These are phyloP conservation scores for Diaporthe sp. DNA, from an alignment of 2,329 filamentous ascomycete genomes.

Conservation along the genomic window DNA sequence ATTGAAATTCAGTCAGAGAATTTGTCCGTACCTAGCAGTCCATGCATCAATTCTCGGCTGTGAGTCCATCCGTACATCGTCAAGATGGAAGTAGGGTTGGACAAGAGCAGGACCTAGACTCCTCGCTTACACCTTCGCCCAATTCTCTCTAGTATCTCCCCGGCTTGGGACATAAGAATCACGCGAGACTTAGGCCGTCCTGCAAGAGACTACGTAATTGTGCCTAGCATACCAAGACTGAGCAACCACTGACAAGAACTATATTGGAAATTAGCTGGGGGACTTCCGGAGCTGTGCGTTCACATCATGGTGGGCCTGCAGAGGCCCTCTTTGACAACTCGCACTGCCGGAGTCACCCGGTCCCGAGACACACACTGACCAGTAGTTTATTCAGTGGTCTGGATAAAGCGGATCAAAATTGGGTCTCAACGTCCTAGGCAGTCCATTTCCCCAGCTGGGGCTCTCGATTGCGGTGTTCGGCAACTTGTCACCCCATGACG, in stretches of 20 bases:
- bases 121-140: neutral
- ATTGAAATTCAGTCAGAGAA: neutral
- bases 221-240: neutral
- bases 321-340: neutral
- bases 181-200: neutral
- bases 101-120: neutral
- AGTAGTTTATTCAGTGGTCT: neutral
- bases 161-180: neutral
- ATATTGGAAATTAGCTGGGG: neutral
- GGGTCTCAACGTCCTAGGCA: neutral
- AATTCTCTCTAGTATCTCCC: neutral
- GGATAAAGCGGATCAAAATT: neutral
- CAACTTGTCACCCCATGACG: neutral
- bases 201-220: neutral
- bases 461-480: neutral
- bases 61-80: neutral
- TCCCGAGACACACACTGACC: neutral
- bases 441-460: neutral
- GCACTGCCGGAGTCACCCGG: neutral
- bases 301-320: neutral
- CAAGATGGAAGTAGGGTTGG: neutral
- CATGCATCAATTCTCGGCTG: no score
- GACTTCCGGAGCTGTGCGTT: neutral
- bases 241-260: neutral
- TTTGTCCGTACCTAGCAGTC: neutral